Base-by-base conservation (phyloP, 2,329 filamentous ascomycete genomes). In the Pseudofabraea citricarpa region DNA sequence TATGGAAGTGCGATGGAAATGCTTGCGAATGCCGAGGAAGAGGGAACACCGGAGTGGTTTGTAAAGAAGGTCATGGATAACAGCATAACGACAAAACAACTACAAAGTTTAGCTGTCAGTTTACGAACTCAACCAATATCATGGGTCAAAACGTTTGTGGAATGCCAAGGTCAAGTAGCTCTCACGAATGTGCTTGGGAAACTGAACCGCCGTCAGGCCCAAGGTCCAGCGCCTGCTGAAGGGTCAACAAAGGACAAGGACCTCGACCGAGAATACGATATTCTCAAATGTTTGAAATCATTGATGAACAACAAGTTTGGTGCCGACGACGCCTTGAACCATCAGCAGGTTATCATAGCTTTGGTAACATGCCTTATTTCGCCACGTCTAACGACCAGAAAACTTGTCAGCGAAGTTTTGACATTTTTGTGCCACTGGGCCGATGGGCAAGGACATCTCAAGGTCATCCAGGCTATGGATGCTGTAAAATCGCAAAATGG, bases 301-400 rank as follows among this genome's bases (percentile, higher is more conserved):
- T 69, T 97, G 45, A 95, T 97, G 86, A 98, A 98, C 79, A 98
- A 96, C 77, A 96, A 95, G 64, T 97, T 95, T 64, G 93, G 93
- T 49, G 93, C 93, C 49, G 93, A 98, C 62, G 90, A 98, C 74
- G 93, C 93, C 15, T 73, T 98, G 45, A 74, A 81, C 48, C 90
- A 97, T 61, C 87, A 93, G 60, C 88, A 91, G 61, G 87, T 97
- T 50, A 84, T 96, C 50, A 81, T 94, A 44, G 87, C 93, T 1
- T 74, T 98, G 35, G 87, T 85, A 39, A 90, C 82, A 18, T 95
- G 89, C 26, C 73, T 98, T 45, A 87, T 90, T 41, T 95, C 90
- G 8, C 85, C 90, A 7, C 82, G 93, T 40, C 73, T 98, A 45
- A 93, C 90, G 38, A 97, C 93, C 1, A 76, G 93, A 57, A 97